phyloP scores from a whole-genome alignment of 2,329 filamentous ascomycete genomes.

The Aulographum hederae region DNA sequence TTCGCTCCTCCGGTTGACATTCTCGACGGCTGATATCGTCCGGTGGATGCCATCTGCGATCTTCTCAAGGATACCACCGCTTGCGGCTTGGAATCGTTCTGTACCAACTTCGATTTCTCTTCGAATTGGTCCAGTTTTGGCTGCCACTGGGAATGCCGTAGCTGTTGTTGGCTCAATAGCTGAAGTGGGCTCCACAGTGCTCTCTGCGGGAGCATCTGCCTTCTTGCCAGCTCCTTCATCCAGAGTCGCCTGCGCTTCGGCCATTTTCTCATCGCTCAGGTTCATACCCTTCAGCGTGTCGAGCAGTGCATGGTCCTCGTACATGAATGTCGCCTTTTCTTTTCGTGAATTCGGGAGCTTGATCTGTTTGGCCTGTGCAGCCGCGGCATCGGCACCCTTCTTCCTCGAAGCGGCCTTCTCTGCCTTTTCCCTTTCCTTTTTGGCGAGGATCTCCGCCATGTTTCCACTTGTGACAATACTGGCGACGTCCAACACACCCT shows the following conservation, averaged over 20 bases:
- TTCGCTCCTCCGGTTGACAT: slow-evolving; percentile 65
- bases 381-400: slow-evolving; percentile 31
- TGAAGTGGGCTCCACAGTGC: slow-evolving; percentile 10
- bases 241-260: slow-evolving; percentile 33
- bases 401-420: slow-evolving; percentile 43
- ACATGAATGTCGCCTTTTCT: slow-evolving; percentile 51
- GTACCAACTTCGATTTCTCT: slow-evolving; percentile 59
- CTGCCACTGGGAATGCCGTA: too few relatives aligned
- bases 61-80: slow-evolving; percentile 56
- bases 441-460: slow-evolving; percentile 64
- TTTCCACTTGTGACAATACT: slow-evolving; percentile 63
- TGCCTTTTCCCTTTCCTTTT: slow-evolving; percentile 64
- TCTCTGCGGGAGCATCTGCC: slow-evolving; percentile 16
- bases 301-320: slow-evolving; percentile 44
- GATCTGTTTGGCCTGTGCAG: slow-evolving; percentile 37
- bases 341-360: slow-evolving; percentile 57
- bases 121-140: too few relatives aligned
- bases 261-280: slow-evolving; percentile 24
- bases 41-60: slow-evolving; percentile 74
- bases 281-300: slow-evolving; percentile 34
- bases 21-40: slow-evolving; percentile 64
- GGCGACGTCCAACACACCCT: slow-evolving; percentile 70
- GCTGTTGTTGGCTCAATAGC: slow-evolving; percentile 15
- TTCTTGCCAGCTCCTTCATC: slow-evolving; percentile 23
- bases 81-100: slow-evolving; percentile 50